These are phyloP conservation scores for Gyromitra esculenta DNA, from an alignment of 2,329 filamentous ascomycete genomes.

Conservation along the genomic window DNA sequence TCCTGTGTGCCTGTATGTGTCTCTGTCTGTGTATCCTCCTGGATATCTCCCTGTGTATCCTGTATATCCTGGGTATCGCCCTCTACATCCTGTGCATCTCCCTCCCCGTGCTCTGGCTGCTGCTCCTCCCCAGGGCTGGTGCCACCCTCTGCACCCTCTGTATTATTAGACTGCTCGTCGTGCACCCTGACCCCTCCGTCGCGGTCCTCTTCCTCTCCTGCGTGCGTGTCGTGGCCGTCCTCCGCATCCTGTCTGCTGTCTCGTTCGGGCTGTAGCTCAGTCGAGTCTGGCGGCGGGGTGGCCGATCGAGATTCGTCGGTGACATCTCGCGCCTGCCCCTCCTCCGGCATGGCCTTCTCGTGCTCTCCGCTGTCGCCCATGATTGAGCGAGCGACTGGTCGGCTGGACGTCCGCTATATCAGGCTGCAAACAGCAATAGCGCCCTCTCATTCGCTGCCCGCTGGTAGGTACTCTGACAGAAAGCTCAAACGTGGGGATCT, in stretches of 20 bases:
- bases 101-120: constrained; percentile 8
- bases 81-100: background rate
- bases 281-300: constrained; percentile 22
- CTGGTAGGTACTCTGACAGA: background rate
- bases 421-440: background rate
- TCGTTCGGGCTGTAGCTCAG: constrained; percentile 33
- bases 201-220: constrained; percentile 24
- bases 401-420: background rate
- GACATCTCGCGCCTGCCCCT: constrained; percentile 26
- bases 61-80: too few relatives aligned
- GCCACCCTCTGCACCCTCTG: constrained; percentile 7
- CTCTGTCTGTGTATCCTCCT: too few relatives aligned
- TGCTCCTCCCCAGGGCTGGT: background rate
- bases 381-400: constrained; percentile 26
- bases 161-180: constrained; percentile 21
- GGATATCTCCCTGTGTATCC: too few relatives aligned
- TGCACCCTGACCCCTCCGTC: constrained; percentile 43
- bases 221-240: constrained; percentile 13
- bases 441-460: background rate
- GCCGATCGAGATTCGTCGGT: constrained; percentile 44
- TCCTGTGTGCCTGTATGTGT: too few relatives aligned
- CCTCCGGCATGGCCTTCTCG: background rate
- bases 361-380: constrained; percentile 27
- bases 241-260: constrained; percentile 12
- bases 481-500: constrained; percentile 40